Conservation (phyloP, 2,329 filamentous ascomycete species). For the Arthroderma sp. region DNA sequence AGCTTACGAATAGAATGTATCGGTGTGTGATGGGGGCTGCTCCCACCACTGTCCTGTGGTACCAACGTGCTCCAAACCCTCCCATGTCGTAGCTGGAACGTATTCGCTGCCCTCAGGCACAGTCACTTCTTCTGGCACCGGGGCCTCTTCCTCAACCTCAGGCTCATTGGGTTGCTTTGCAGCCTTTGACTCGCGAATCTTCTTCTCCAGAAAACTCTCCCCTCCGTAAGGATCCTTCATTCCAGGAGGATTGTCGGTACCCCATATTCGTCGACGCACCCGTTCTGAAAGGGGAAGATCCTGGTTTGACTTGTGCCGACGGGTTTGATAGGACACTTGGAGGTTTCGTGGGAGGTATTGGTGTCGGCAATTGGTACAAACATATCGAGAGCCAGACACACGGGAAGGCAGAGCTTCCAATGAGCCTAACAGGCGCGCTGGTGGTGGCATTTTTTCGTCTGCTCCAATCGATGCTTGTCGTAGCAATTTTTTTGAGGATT, state of each 20-base stretch:
- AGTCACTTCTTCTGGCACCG: slow-evolving; percentile 5
- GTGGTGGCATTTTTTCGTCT: slow-evolving; percentile 24
- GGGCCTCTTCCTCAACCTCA: slow-evolving; percentile 7
- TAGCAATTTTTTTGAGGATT: too few relatives aligned
- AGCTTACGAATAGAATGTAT: slow-evolving; percentile 32
- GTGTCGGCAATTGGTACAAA: slow-evolving; percentile 29
- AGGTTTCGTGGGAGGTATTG: slow-evolving; percentile 22
- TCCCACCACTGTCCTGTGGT: slow-evolving; percentile 31
- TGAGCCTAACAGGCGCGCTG: slow-evolving; percentile 23
- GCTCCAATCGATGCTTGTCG: not conserved
- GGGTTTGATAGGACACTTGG: slow-evolving; percentile 17
- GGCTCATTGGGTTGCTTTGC: slow-evolving; percentile 4
- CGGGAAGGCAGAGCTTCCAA: slow-evolving; percentile 21
- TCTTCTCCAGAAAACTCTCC: slow-evolving; percentile 21
- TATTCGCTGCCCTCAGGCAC: slow-evolving; percentile 23
- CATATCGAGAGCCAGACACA: slow-evolving; percentile 19
- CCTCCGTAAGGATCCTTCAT: slow-evolving; percentile 36
- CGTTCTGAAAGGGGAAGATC: slow-evolving; percentile 30
- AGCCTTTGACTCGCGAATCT: slow-evolving; percentile 11
- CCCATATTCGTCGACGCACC: slow-evolving; percentile 37
- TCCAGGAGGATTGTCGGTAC: slow-evolving; percentile 37
- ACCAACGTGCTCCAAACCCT: slow-evolving; percentile 43
- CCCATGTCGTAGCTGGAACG: slow-evolving; percentile 36
- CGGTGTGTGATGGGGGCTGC: slow-evolving; percentile 21
- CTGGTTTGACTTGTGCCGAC: slow-evolving; percentile 12